These are phyloP conservation scores for Podila horticola DNA, from an alignment of 192 early-diverging fungal genomes.

Conservation along the genomic window DNA sequence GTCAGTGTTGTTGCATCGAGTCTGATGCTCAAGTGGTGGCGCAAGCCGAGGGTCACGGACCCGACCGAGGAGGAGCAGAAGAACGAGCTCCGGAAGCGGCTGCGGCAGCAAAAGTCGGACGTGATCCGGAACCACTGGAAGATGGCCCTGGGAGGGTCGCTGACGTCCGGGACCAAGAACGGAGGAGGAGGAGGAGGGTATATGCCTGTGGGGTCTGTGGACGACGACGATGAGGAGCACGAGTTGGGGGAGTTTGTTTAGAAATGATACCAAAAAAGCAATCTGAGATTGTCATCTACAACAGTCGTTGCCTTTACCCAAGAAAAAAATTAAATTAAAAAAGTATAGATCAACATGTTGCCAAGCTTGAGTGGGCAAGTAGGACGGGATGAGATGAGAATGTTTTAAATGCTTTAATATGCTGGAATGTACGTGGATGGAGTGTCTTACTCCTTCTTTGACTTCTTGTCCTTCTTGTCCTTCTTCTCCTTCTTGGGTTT, in stretches of 20 bases:
- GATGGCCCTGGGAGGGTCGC: not conserved
- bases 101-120: not conserved
- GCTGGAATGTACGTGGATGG: too few relatives aligned
- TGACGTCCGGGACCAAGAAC: not conserved
- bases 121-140: slow-evolving; percentile 19
- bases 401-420: too few relatives aligned
- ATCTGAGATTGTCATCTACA: too few relatives aligned
- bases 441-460: not conserved
- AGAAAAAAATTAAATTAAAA: too few relatives aligned
- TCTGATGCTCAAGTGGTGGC: slow-evolving; percentile 80
- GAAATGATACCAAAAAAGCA: too few relatives aligned
- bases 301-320: too few relatives aligned
- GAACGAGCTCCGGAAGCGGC: slow-evolving; percentile 20
- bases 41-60: slow-evolving; percentile 40
- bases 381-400: too few relatives aligned
- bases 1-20: slow-evolving; percentile 92
- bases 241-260: slow-evolving; percentile 39
- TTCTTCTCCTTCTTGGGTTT: slow-evolving; percentile 23
- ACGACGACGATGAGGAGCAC: slow-evolving; percentile 15
- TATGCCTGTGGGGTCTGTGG: slow-evolving; percentile 15
- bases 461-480: slow-evolving; percentile 33
- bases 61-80: slow-evolving; percentile 6
- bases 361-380: too few relatives aligned
- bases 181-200: slow-evolving; percentile 19
- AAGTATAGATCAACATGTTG: too few relatives aligned